Evolutionary conservation across 352 stramenopile species (phyloP), one percentile per base, ranked within the genome.

Genomic region (Pythium periplocum): DNA sequence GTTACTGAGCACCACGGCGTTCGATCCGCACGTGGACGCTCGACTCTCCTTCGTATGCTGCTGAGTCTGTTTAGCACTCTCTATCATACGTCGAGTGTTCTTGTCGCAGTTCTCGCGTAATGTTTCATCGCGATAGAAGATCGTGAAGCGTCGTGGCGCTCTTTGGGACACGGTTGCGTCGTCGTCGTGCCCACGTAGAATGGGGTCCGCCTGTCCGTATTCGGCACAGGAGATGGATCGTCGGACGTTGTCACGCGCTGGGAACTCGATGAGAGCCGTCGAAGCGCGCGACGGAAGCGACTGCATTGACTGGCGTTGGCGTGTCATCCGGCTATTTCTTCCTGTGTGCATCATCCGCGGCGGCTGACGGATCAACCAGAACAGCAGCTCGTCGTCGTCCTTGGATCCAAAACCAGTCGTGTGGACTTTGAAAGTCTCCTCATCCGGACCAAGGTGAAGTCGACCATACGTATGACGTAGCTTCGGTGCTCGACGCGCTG

Each of bases 81-180:
- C 55, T 45, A 74, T 61, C 51, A 74, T 64, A 33, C 58, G 55
- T 1, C 66, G 54, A 31, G 66, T 69, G 43, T 70, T 74, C 51
- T 63, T 51, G 2, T 61, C 50, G 11, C 55, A 64, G 34, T 52
- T 55, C 42, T 65, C 51, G 4, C 62, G 66, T 31, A 74, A 34
- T 10, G 48, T 52, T 39, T 70, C 58, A 42, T 71, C 58, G 2
- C 66, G 61, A 17, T 67, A 66, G 40, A 56, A 66, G 48, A 69
- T 69, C 54, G 55, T 68, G 31, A 74, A 49, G 4, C 51, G 55
- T 0, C 50, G 55, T 9, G 50, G 55, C 32, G 56, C 34, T 17
- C 32, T 40, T n/a, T 12, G 2, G 39, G 39, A 26, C n/a, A 30
- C 6, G 32, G 17, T 26, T 26, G 17, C 17, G 17, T 26, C 17